Percentiles rank a stretch among this genome's conserved stretches.
Evolutionary conservation across 148 eudicot species (phyloP).

Genomic region (Persicaria tinctoria): DNA sequence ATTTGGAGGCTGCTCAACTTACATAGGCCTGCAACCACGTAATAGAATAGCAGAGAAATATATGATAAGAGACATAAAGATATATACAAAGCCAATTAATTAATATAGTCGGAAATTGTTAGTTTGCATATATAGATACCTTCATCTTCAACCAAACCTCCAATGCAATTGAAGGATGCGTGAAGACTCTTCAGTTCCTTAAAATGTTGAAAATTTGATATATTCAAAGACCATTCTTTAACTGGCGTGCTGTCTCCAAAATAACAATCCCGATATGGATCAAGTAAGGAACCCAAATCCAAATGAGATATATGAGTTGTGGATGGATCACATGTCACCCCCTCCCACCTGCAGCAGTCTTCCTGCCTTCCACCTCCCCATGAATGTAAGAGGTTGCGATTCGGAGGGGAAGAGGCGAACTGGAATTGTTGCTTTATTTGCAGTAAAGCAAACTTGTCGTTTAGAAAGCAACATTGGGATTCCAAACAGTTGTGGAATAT

Average conservation of each 20-base stretch:
- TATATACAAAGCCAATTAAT: too few species aligned
- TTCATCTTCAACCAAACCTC: not conserved
- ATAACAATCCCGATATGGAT: not conserved
- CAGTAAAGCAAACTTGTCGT: not conserved
- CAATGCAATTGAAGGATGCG: not conserved
- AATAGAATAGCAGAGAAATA: not conserved
- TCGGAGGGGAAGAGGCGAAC: not conserved
- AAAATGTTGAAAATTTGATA: not conserved
- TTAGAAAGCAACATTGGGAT: not conserved
- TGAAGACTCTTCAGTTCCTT: not conserved
- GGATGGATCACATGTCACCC: not conserved
- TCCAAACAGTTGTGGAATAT: not conserved
- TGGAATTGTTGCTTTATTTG: not conserved
- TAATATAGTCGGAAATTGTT: too few species aligned
- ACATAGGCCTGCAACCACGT: not conserved
- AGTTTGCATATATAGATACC: not conserved
- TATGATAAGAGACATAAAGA: too few species aligned
- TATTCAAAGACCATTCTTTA: not conserved
- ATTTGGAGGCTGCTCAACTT: not conserved
- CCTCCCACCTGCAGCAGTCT: not conserved
- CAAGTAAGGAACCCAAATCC: not conserved
- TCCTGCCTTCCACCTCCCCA: not conserved
- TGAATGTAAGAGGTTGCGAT: not conserved
- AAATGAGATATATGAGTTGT: not conserved
- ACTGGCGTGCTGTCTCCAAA: not conserved